phyloP scores from a whole-genome alignment of 805 yeast species.

The Sugiyamaella mastotermitis region DNA sequence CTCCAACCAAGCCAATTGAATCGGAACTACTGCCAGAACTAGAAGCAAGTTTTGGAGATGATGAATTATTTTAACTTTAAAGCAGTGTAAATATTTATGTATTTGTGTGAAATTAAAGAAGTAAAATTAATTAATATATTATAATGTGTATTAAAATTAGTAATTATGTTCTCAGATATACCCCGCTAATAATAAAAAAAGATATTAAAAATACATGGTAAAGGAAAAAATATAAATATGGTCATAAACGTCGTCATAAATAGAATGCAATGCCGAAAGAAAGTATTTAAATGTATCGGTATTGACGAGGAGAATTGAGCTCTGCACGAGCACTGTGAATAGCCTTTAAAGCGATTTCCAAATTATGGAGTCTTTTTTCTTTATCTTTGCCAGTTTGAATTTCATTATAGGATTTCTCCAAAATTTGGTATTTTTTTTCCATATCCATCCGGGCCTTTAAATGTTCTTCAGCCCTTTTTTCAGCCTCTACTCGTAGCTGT shows the following conservation, averaged over 20 bases:
- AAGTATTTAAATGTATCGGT: conserved; percentile 15
- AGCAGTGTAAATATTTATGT: too few species aligned
- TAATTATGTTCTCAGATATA: too few species aligned
- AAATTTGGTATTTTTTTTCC: conserved; percentile 3
- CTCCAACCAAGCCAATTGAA: too few species aligned
- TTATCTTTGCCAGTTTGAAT: too few species aligned
- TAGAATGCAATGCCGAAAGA: background rate
- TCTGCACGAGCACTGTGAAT: conserved; percentile 19
- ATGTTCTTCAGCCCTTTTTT: conserved; percentile 7
- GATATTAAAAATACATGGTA: too few species aligned
- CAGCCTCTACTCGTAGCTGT: background rate
- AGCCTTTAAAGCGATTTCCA: conserved; percentile 20
- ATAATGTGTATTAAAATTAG: too few species aligned
- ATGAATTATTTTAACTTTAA: too few species aligned
- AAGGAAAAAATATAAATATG: background rate
- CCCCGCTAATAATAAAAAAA: too few species aligned
- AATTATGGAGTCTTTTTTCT: conserved; percentile 13
- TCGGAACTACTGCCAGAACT: too few species aligned
- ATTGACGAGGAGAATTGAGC: conserved; percentile 16
- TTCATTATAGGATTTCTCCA: conserved; percentile 1
- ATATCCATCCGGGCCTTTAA: conserved; percentile 1
- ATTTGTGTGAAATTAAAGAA: too few species aligned
- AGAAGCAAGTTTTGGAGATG: too few species aligned
- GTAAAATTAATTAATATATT: too few species aligned
- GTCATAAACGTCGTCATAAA: background rate